A percentile compares a stretch with the other conserved stretches of the same genome.
These are phyloP conservation scores for Leonotis leonurus DNA, from an alignment of 257 asterid genomes.

Conservation along the genomic window DNA sequence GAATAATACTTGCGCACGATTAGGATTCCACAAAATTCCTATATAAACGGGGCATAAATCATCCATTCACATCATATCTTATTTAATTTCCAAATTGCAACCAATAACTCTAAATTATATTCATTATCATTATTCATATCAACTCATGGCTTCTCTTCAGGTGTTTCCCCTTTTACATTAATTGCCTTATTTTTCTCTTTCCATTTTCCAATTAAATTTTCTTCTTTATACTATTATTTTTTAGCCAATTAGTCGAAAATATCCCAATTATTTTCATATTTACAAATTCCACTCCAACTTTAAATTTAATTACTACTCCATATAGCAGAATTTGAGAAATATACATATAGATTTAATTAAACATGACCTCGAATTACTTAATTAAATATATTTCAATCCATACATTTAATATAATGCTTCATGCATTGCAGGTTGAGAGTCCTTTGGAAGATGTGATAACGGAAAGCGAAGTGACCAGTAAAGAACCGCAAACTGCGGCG, in stretches of 20 bases:
- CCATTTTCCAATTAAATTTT: neutral
- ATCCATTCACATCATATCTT: neutral
- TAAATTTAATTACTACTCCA: no score
- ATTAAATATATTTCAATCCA: no score
- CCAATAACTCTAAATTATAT: no score
- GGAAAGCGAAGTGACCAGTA: conserved; percentile 8
- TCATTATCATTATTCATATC: no score
- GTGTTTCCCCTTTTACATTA: neutral
- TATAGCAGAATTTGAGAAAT: no score
- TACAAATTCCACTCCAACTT: no score
- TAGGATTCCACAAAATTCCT: neutral
- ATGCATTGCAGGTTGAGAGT: conserved; percentile 19
- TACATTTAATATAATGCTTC: no score
- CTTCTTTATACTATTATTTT: no score
- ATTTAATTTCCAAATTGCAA: neutral
- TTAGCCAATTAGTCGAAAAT: no score
- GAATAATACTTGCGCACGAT: conserved; percentile 10
- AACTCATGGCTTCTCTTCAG: conserved; percentile 27
- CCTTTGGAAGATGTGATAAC: conserved; percentile 19
- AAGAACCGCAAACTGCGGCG: conserved; percentile 8
- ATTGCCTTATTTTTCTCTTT: neutral
- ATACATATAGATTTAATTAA: no score
- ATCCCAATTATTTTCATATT: no score
- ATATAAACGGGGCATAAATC: conserved; percentile 10
- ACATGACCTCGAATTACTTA: no score